These are phyloP conservation scores for Apostasia shenzhenica DNA, from an alignment of 106 monocot genomes.

Conservation along the genomic window DNA sequence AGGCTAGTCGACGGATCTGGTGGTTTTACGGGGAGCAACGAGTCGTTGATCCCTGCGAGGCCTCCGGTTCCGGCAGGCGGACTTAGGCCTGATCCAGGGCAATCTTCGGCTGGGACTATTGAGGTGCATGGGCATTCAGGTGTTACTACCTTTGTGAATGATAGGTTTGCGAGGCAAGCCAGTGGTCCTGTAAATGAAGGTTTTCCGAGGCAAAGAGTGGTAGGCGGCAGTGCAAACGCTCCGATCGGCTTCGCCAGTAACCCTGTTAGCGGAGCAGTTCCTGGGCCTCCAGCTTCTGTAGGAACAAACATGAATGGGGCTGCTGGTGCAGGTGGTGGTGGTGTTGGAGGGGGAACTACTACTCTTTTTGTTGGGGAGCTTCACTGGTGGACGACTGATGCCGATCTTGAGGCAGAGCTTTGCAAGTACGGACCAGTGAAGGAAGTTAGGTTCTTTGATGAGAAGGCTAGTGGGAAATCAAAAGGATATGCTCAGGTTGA, in stretches of 20 bases:
- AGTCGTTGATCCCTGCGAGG: conserved; percentile 2
- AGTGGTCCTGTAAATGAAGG: conserved; percentile 6
- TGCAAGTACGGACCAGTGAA: conserved; percentile 76
- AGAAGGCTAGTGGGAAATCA: conserved; percentile 90
- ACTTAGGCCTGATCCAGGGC: conserved; percentile 5
- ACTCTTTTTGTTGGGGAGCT: conserved; percentile 70
- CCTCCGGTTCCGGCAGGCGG: conserved; percentile 8
- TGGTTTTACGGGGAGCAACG: conserved; percentile 1
- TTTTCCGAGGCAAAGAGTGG: conserved; percentile 14
- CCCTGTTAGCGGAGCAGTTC: neutral
- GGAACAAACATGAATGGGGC: too few species aligned
- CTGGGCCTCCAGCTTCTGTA: too few species aligned
- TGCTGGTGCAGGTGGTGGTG: neutral
- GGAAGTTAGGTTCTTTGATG: conserved; percentile 81
- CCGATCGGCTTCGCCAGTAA: neutral
- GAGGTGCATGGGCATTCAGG: conserved; percentile 12
- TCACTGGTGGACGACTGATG: conserved; percentile 93
- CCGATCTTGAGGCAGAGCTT: conserved; percentile 68
- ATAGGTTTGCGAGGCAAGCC: conserved; percentile 11
- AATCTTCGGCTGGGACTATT: neutral
- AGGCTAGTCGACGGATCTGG: conserved; percentile 2
- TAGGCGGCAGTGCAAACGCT: neutral
- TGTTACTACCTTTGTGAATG: conserved; percentile 8
- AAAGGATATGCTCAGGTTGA: conserved; percentile 92
- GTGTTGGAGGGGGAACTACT: conserved; percentile 22